phyloP scores from a whole-genome alignment of 768 basidiomycete species.

The Astraeus odoratus region DNA sequence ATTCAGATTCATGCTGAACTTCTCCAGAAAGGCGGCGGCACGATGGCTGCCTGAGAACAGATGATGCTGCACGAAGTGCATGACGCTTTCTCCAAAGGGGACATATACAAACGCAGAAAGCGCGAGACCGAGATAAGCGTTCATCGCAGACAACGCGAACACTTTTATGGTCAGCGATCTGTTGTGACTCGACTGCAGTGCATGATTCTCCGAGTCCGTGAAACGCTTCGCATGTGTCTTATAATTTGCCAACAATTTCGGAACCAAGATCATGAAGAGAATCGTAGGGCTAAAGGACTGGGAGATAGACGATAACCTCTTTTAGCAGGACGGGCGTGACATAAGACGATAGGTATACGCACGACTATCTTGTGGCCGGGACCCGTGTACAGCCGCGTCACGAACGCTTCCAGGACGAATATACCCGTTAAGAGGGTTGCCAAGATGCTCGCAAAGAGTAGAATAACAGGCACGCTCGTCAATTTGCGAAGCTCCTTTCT shows the following conservation, averaged over 20 bases:
- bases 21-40: slow-evolving; percentile 15
- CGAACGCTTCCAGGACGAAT: slow-evolving; percentile 86
- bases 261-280: slow-evolving; percentile 75
- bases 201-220: slow-evolving; percentile 90
- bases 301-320: neutral
- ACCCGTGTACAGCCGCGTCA: slow-evolving; percentile 82
- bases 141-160: slow-evolving; percentile 82
- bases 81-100: slow-evolving; percentile 83
- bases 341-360: slow-evolving; percentile 25
- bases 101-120: slow-evolving; percentile 96
- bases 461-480: slow-evolving; percentile 64
- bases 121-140: slow-evolving; percentile 86
- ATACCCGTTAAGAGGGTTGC: slow-evolving; percentile 70
- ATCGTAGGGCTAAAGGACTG: slow-evolving; percentile 80
- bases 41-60: slow-evolving; percentile 22
- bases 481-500: slow-evolving; percentile 60
- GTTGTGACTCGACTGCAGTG: slow-evolving; percentile 67
- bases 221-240: slow-evolving; percentile 59
- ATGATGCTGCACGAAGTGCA: slow-evolving; percentile 42
- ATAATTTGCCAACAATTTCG: slow-evolving; percentile 69
- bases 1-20: slow-evolving; percentile 16
- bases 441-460: slow-evolving; percentile 65
- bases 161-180: slow-evolving; percentile 84
- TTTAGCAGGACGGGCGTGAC: neutral
- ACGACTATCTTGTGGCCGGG: slow-evolving; percentile 76